These are phyloP conservation scores for Suillus brevipes DNA, from an alignment of 768 basidiomycete genomes.

Conservation along the genomic window DNA sequence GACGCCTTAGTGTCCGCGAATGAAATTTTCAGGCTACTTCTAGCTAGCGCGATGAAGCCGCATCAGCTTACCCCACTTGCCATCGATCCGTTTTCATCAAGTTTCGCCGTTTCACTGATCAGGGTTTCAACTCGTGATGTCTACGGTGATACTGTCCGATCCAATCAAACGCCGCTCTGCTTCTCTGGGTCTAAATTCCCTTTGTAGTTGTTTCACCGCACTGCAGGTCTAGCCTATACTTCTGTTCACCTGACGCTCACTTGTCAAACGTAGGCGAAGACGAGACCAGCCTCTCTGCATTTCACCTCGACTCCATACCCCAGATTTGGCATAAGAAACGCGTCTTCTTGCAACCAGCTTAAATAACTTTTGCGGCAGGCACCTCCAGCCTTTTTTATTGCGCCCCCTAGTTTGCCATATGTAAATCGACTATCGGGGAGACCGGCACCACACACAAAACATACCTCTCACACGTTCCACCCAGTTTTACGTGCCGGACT, in stretches of 20 bases:
- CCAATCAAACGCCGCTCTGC: not conserved
- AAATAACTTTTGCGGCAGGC: not conserved
- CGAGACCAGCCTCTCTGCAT: not conserved
- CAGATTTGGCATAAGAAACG: conserved; percentile 1
- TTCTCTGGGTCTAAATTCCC: not conserved
- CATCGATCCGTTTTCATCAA: not conserved
- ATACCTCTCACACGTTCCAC: not conserved
- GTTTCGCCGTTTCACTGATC: not conserved
- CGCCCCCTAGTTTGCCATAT: not conserved
- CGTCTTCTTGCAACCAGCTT: not conserved
- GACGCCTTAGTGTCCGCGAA: not conserved
- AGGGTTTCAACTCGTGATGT: not conserved
- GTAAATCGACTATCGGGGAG: not conserved
- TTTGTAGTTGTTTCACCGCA: not conserved
- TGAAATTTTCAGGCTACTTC: not conserved
- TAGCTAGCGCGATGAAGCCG: not conserved
- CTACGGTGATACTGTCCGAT: not conserved
- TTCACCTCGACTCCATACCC: conserved; percentile 1
- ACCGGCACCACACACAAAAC: not conserved
- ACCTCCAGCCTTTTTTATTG: not conserved
- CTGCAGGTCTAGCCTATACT: no score
- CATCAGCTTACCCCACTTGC: not conserved
- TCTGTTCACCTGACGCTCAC: not conserved
- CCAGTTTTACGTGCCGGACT: not conserved
- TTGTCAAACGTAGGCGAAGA: not conserved